Evolutionary conservation across 768 basidiomycete species (phyloP).

Genomic region (Rhodotorula paludigena): DNA sequence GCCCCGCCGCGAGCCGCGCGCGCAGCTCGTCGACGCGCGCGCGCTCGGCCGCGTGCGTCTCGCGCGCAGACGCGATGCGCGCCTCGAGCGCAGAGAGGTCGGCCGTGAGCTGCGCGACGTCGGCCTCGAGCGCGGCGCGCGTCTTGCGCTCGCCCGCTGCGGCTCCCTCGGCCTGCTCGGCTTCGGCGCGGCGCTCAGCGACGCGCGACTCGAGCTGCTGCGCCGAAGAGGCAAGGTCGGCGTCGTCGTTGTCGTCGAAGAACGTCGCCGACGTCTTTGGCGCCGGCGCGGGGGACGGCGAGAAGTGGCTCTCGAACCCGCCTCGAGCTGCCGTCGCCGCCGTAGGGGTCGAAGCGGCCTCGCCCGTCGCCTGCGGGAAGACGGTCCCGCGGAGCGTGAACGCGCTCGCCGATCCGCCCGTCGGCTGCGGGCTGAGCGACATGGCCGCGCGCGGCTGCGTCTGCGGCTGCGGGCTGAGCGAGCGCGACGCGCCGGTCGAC

Average conservation of each 20-base stretch:
- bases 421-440: background rate
- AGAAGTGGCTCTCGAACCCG: slow-evolving; percentile 20
- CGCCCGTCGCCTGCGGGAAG: slow-evolving; percentile 21
- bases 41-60: slow-evolving; percentile 78
- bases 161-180: slow-evolving; percentile 63
- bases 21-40: slow-evolving; percentile 50
- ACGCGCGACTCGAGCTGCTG: slow-evolving; percentile 50
- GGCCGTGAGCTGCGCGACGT: slow-evolving; percentile 62
- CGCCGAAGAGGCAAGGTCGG: slow-evolving; percentile 20
- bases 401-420: background rate
- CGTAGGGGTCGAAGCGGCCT: background rate
- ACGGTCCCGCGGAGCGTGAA: slow-evolving; percentile 9
- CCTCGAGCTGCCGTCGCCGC: background rate
- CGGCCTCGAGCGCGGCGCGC: slow-evolving; percentile 61
- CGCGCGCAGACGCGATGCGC: slow-evolving; percentile 75
- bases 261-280: background rate
- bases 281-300: slow-evolving; percentile 1
- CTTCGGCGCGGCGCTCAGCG: slow-evolving; percentile 74
- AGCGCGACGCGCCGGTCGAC: background rate
- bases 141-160: no score
- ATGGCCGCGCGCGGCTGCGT: background rate
- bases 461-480: background rate
- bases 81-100: slow-evolving; percentile 75
- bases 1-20: slow-evolving; percentile 64
- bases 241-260: background rate